Evolutionary conservation across 257 asterid species (phyloP).

Genomic region (Primulina huaijiensis): DNA sequence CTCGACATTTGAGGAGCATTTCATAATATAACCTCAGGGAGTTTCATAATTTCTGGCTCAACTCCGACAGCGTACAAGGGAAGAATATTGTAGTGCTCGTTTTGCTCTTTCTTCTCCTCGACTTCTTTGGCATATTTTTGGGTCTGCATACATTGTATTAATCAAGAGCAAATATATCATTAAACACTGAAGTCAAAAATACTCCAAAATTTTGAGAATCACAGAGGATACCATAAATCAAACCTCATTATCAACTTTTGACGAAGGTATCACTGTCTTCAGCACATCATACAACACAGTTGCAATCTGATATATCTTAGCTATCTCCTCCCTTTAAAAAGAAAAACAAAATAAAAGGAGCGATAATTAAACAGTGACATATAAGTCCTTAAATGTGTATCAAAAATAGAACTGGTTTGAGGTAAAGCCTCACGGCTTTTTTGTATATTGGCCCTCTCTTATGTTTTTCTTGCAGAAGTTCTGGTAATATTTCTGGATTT

Average conservation of each 20-base stretch:
- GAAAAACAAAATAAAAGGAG: not conserved
- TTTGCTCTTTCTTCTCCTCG: constrained; percentile 80
- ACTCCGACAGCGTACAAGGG: constrained; percentile 84
- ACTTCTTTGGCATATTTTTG: constrained; percentile 70
- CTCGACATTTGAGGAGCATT: constrained; percentile 20
- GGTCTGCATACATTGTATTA: constrained; percentile 46
- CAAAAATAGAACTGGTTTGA: constrained; percentile 7
- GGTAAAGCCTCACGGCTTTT: constrained; percentile 72
- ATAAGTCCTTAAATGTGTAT: not conserved
- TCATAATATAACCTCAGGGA: constrained; percentile 69
- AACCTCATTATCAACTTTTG: constrained; percentile 71
- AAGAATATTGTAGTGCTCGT: constrained; percentile 86
- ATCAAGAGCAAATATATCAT: constrained; percentile 10
- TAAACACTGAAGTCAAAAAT: constrained; percentile 5
- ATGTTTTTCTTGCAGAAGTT: constrained; percentile 65
- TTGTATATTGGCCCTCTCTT: constrained; percentile 73
- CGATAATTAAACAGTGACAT: constrained; percentile 4
- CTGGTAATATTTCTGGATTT: constrained; percentile 69
- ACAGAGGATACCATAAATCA: constrained; percentile 24
- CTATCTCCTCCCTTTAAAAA: constrained; percentile 82
- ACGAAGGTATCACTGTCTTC: constrained; percentile 57
- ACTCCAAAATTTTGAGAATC: constrained; percentile 7
- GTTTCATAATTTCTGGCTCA: constrained; percentile 93
- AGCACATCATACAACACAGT: constrained; percentile 80
- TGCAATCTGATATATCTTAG: constrained; percentile 86